Conservation (phyloP, 495 filamentous ascomycete species). For the Amniculicola lignicola region DNA sequence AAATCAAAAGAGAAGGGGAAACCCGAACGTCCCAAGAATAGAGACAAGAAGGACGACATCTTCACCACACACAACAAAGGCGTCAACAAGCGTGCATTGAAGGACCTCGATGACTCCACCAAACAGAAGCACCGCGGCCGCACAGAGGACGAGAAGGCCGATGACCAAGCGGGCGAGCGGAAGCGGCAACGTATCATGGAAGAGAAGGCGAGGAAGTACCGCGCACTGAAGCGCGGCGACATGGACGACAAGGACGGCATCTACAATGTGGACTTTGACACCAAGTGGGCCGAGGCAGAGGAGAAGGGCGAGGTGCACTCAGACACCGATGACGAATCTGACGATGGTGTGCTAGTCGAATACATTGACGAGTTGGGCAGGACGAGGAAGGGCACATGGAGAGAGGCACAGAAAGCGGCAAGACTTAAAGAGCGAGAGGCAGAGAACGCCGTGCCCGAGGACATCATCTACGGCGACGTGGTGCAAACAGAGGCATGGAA, state of each 20-base stretch:
- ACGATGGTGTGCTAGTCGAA: slow-evolving; percentile 64
- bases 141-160: slow-evolving; percentile 39
- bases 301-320: slow-evolving; percentile 41
- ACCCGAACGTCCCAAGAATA: slow-evolving; percentile 54
- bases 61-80: slow-evolving; percentile 70
- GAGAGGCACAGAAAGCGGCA: slow-evolving; percentile 58
- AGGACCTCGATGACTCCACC: slow-evolving; percentile 44
- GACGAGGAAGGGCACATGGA: slow-evolving; percentile 62
- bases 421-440: too few relatives aligned
- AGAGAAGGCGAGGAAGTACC: slow-evolving; percentile 81
- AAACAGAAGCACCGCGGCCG: slow-evolving; percentile 44
- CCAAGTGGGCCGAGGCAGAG: slow-evolving; percentile 79
- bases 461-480: slow-evolving; percentile 79
- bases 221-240: slow-evolving; percentile 74
- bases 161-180: slow-evolving; percentile 48
- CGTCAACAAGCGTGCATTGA: slow-evolving; percentile 59
- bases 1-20: slow-evolving; percentile 37
- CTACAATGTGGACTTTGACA: slow-evolving; percentile 85
- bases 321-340: slow-evolving; percentile 47
- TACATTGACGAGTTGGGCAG: slow-evolving; percentile 91
- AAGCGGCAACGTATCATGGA: slow-evolving; percentile 76
- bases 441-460: slow-evolving; percentile 60
- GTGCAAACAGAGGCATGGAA: slow-evolving; percentile 79
- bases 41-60: slow-evolving; percentile 66
- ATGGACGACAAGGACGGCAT: slow-evolving; percentile 53